Conservation (phyloP, 305 asterid genomes). For the Fraxinus paxiana region DNA sequence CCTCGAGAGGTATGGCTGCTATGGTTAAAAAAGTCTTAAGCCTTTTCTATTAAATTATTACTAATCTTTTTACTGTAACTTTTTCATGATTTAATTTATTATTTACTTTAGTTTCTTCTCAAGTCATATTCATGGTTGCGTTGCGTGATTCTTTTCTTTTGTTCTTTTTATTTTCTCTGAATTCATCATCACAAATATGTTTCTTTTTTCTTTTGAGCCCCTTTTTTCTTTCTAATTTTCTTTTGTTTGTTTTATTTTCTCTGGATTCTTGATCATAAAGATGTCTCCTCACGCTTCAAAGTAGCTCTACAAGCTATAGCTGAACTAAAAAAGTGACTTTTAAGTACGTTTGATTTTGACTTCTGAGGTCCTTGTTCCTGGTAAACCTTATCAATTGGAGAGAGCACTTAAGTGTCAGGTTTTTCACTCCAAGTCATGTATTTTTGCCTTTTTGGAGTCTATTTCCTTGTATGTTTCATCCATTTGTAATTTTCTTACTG, state of each 20-base stretch:
- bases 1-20: conserved; percentile 55
- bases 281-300: background rate
- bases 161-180: background rate
- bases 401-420: conserved; percentile 33
- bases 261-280: background rate
- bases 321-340: background rate
- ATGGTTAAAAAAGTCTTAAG: conserved; percentile 30
- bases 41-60: conserved; percentile 31
- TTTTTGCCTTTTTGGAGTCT: conserved; percentile 26
- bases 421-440: conserved; percentile 21
- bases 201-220: background rate
- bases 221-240: background rate
- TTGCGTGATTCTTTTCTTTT: background rate
- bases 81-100: background rate
- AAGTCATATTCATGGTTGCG: background rate
- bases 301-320: background rate
- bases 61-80: conserved; percentile 12
- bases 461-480: conserved; percentile 32
- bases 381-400: conserved; percentile 43
- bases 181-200: background rate
- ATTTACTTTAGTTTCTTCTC: background rate
- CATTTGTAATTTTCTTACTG: conserved; percentile 42
- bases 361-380: conserved; percentile 21
- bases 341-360: background rate
- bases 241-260: background rate